These are phyloP conservation scores for Eudorina sp. DNA, from an alignment of 139 green algal species.

Conservation along the genomic window DNA sequence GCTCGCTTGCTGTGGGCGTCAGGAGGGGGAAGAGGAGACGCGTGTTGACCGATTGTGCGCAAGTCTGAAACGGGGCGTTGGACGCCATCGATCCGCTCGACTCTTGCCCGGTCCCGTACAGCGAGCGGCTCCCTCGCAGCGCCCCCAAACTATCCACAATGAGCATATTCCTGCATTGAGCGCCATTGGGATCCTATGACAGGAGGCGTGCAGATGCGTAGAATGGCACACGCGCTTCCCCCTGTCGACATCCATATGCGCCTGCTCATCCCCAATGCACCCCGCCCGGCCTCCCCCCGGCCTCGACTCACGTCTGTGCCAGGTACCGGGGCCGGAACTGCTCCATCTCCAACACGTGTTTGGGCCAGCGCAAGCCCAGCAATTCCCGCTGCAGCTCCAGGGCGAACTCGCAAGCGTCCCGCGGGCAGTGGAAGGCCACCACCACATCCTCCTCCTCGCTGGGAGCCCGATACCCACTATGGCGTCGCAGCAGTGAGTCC, in stretches of 20 bases:
- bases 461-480: constrained; percentile 25
- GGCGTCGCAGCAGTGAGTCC: constrained; percentile 8
- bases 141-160: no score
- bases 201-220: no score
- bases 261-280: no score
- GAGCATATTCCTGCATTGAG: no score
- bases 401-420: constrained; percentile 43
- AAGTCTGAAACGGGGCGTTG: no score
- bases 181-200: no score
- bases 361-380: constrained; percentile 24
- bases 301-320: neutral
- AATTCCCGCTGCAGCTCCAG: constrained; percentile 43
- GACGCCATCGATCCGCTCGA: no score
- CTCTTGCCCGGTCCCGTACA: no score
- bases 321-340: constrained; percentile 41
- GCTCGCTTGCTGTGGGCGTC: neutral
- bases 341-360: constrained; percentile 39
- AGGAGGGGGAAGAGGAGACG: neutral
- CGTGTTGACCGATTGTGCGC: no score
- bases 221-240: no score
- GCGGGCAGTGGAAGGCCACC: constrained; percentile 40
- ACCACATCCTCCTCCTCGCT: constrained; percentile 33
- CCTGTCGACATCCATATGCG: no score
- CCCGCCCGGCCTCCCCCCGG: neutral
- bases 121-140: no score